phyloP scores from a whole-genome alignment of 805 yeast genomes.

The Tetrapisispora taiwanensis region DNA sequence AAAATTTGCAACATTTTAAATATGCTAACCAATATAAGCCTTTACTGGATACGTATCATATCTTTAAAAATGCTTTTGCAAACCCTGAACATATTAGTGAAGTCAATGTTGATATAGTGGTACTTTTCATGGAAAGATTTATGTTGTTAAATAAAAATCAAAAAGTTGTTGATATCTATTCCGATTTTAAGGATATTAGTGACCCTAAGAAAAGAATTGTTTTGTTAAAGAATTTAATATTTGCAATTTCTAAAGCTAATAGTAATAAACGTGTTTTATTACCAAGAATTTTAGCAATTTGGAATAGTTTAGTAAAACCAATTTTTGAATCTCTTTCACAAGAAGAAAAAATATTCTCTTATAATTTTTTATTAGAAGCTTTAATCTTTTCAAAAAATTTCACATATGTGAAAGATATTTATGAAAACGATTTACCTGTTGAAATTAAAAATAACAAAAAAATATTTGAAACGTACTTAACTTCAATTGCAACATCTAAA shows the following conservation, averaged over 20 bases:
- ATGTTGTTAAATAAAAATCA: constrained; percentile 12
- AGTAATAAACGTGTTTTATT: constrained; percentile 8
- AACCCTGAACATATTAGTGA: background rate
- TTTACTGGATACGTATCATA: background rate
- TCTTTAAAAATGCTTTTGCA: background rate
- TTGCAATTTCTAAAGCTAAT: constrained; percentile 15
- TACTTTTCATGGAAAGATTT: constrained; percentile 19
- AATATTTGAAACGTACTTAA: constrained; percentile 17
- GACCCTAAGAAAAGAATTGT: background rate
- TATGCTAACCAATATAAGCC: background rate
- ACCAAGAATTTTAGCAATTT: constrained; percentile 23
- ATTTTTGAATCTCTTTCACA: constrained; percentile 3
- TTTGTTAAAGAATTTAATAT: constrained; percentile 14
- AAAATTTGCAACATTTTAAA: constrained; percentile 7
- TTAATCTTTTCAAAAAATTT: constrained; percentile 14
- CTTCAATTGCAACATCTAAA: constrained; percentile 7
- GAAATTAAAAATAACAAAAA: constrained; percentile 11
- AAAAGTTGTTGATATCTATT: constrained; percentile 14
- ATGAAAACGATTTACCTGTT: constrained; percentile 19
- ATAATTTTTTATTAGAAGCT: constrained; percentile 16
- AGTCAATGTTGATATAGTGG: constrained; percentile 9
- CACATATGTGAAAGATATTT: constrained; percentile 13
- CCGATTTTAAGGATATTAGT: constrained; percentile 11
- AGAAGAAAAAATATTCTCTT: constrained; percentile 10
- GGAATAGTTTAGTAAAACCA: constrained; percentile 22